Conservation (phyloP, 1,284 basidiomycete species). For the Schizophyllum amplum region DNA sequence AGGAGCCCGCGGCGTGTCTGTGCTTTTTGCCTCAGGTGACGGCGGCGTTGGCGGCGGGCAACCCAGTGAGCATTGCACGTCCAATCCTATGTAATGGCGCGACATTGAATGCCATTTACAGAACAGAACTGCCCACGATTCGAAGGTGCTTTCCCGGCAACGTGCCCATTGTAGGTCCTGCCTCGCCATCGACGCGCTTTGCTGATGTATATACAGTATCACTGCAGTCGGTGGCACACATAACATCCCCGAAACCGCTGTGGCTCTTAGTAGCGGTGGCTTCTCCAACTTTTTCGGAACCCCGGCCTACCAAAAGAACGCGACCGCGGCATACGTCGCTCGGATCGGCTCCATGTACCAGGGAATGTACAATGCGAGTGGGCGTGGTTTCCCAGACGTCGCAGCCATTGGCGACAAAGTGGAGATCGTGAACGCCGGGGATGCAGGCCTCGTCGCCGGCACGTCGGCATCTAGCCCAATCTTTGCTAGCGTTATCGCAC, state of each 20-base stretch:
- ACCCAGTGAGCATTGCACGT: too few relatives aligned
- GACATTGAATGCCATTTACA: too few relatives aligned
- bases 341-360: constrained; percentile 3
- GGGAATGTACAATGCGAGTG: constrained; percentile 5
- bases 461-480: constrained; percentile 8
- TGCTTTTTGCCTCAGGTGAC: not conserved
- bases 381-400: constrained; percentile 9
- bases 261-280: constrained; percentile 29
- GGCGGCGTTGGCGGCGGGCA: not conserved
- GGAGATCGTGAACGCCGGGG: constrained; percentile 2
- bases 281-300: constrained; percentile 37
- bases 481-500: constrained; percentile 3
- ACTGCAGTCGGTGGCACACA: constrained; percentile 8
- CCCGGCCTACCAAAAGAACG: constrained; percentile 9
- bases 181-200: too few relatives aligned
- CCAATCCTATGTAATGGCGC: too few relatives aligned
- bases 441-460: not conserved
- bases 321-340: constrained; percentile 1
- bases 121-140: not conserved
- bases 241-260: constrained; percentile 9
- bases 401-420: constrained; percentile 5
- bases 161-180: not conserved
- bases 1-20: not conserved
- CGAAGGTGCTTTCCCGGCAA: not conserved
- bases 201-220: constrained; percentile 4